These are phyloP conservation scores for Colletotrichum acutatum DNA, from an alignment of 2,329 filamentous ascomycete genomes.

Conservation along the genomic window DNA sequence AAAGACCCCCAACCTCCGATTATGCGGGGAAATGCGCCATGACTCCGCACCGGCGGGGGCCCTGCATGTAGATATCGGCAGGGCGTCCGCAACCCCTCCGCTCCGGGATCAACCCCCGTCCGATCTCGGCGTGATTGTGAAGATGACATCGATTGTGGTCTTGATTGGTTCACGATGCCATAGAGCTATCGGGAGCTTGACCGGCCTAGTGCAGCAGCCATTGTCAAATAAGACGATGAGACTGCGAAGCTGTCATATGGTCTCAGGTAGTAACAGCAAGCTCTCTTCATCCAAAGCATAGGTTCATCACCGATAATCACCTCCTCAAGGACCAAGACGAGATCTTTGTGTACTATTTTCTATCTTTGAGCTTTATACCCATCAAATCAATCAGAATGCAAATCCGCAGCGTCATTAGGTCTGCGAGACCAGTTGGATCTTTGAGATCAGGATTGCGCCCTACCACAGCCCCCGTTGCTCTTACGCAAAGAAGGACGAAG, in stretches of 20 bases:
- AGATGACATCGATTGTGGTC: constrained; percentile 11
- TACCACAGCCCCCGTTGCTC: constrained; percentile 34
- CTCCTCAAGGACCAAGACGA: background rate
- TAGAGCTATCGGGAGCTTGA: constrained; percentile 18
- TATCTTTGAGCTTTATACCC: background rate
- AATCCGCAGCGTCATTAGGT: constrained; percentile 10
- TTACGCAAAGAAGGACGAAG: constrained; percentile 40
- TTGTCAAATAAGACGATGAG: constrained; percentile 15
- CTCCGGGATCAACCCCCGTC: constrained; percentile 22
- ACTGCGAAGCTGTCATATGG: background rate
- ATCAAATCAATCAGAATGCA: background rate
- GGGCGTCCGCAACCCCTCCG: constrained; percentile 2
- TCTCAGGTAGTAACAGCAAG: background rate
- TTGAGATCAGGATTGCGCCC: background rate
- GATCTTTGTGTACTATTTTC: background rate
- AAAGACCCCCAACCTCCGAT: background rate
- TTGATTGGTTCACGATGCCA: constrained; percentile 9
- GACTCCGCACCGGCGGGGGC: background rate
- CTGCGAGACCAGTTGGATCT: background rate
- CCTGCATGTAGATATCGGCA: constrained; percentile 22
- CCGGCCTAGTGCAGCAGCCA: background rate
- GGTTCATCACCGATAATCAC: background rate
- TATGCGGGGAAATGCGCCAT: constrained; percentile 8
- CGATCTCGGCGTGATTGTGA: constrained; percentile 14
- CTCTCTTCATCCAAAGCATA: background rate